Evolutionary conservation across 768 basidiomycete species (phyloP), one percentile per base, ranked within the genome.

Genomic region (Pleurotus eryngii): DNA sequence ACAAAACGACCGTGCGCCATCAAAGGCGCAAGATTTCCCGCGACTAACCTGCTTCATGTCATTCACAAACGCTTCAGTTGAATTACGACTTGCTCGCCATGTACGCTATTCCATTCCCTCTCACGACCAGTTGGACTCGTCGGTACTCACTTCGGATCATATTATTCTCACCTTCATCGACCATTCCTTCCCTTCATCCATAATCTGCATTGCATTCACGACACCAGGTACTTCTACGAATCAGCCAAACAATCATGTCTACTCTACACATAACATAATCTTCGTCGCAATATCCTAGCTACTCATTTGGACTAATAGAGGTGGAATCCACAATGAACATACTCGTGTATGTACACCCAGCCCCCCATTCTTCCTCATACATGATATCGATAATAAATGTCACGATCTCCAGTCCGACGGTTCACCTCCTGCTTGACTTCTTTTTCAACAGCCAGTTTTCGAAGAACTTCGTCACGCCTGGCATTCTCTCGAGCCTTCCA

Each of bases 401-500:
- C 70, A 43, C 73, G 65, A 57, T 79, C 77, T n/a, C 76, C 76
- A 51, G 72, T 60, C 49, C 64, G 61, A 20, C 30, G 20, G 40
- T 69, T 68, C 51, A 58, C 20, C 35, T 43, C 24, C 24, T 55
- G 57, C 55, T 46, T 57, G 17, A 58, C 43, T 40, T 64, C 58
- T 27, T 58, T 57, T 35, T 61, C 59, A 26, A 67, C 66, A 49
- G 70, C 67, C 24, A 59, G 57, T n/a, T 65, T 59, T 15, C 49
- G 63, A 22, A 70, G 43, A 30, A 70, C 39, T 5, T 55, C 59
- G 48, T 76, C 77, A 24, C 81, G 73, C 38, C 77, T 70, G 53
- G 63, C 69, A 60, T 86, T 86, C 67, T 81, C 83, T 18, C 71
- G 67, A 15, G 67, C 65, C 80, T 85, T 82, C 73, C 70, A 75